Evolutionary conservation across 2,329 filamentous ascomycete genomes (phyloP).

Genomic region (Didymella pinodella): DNA sequence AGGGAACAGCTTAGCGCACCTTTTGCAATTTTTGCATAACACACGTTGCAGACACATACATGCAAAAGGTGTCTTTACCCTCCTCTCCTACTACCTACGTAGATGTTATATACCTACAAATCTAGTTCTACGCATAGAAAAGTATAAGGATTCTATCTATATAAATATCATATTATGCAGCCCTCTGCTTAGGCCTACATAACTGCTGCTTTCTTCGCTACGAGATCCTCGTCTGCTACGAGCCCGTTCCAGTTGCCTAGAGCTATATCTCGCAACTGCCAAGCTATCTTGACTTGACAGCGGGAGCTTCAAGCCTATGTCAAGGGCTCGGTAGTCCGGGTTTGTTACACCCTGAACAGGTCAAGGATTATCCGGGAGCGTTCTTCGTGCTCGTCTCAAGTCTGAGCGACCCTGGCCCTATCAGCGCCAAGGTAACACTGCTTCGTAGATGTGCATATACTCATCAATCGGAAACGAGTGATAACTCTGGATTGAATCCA

Average conservation of each 20-base stretch:
- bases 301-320: constrained; percentile 1
- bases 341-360: neutral
- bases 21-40: no score
- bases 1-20: no score
- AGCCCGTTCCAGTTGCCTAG: neutral
- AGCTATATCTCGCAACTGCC: neutral
- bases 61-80: no score
- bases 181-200: no score
- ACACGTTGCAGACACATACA: no score
- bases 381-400: neutral
- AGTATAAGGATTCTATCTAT: no score
- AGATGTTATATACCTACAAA: no score
- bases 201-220: no score
- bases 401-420: constrained; percentile 9
- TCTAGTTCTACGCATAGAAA: no score
- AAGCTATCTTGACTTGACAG: neutral
- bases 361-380: constrained; percentile 1
- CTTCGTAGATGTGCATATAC: neutral
- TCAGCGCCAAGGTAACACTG: neutral
- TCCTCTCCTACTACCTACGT: no score
- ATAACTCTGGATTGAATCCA: neutral
- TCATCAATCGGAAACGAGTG: neutral
- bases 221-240: neutral
- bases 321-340: neutral
- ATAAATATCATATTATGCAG: no score